Evolutionary conservation across 768 basidiomycete species (phyloP), one percentile per base, ranked within the genome.

Genomic region (Tylopilus felleus): DNA sequence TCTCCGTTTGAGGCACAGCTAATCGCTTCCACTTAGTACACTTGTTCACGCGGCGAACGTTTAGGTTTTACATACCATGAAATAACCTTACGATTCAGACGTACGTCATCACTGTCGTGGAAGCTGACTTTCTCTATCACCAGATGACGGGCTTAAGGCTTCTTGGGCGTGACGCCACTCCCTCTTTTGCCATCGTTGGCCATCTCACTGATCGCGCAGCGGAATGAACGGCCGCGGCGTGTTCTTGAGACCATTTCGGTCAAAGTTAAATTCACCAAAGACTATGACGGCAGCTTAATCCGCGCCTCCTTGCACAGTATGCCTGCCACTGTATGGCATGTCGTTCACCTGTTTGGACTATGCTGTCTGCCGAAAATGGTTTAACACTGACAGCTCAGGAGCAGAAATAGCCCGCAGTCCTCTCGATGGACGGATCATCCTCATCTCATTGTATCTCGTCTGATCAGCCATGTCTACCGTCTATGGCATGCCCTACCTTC

Each of bases 401-500:
- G 57, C 55, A 61, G 66, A 69, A 56, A 70, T 71, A 69, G 53
- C 12, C 48, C 47, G 47, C 52, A n/a, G 17, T 35, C 5, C 8
- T 14, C 27, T 55, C 28, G 22, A 38, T 46, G 52, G 44, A 39
- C 19, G 47, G 44, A 40, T 29, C 19, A 48, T 8, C 41, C 47
- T 47, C 52, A 12, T 42, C 56, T 42, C 52, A 10, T 52, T 19
- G 35, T 16, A n/a, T 38, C 28, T 19, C 42, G 40, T 35, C 51
- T 19, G 14, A 31, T 41, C 55, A 60, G 35, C 42, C 59, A 68
- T 65, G 65, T 56, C 63, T 38, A 74, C 77, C 14, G 74, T 71
- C 51, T 83, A 80, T 55, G 81, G 80, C 52, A 71, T 85, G 61
- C 81, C 84, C 36, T 80, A 73, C 67, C 78, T 86, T 60, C 80